These are phyloP conservation scores for Aegilops speltoides DNA, from an alignment of 176 grass and related monocot genomes.

Conservation along the genomic window DNA sequence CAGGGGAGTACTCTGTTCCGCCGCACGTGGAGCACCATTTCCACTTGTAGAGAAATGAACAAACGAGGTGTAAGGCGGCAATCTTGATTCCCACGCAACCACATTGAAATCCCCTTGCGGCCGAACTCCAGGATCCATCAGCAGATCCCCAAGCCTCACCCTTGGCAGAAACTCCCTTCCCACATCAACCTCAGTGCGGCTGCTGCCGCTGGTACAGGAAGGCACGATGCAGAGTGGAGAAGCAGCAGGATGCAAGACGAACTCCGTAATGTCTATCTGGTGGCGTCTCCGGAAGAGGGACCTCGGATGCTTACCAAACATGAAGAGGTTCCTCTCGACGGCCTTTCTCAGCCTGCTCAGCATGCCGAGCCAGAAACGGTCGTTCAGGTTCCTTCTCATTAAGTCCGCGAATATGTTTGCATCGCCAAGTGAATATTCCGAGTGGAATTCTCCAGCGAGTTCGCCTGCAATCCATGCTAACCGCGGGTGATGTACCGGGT, in stretches of 20 bases:
- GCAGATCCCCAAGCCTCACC: background rate
- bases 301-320: background rate
- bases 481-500: background rate
- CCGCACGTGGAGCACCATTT: background rate
- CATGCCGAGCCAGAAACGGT: background rate
- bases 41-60: background rate
- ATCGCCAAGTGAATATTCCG: rapidly evolving
- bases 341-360: background rate
- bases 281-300: background rate
- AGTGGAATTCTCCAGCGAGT: background rate
- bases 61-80: background rate
- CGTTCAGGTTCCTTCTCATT: background rate
- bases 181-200: background rate
- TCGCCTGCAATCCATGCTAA: background rate
- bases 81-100: background rate
- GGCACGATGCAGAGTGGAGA: background rate
- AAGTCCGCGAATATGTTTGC: background rate
- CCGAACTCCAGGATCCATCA: background rate
- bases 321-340: background rate
- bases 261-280: background rate
- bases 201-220: background rate
- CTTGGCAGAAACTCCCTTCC: background rate
- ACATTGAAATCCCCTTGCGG: background rate
- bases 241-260: background rate
- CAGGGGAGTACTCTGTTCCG: background rate